A percentile compares a stretch with the other conserved stretches of the same genome.
Evolutionary conservation across 2,329 filamentous ascomycete genomes (phyloP).

Genomic region (Didymella arachidicola): DNA sequence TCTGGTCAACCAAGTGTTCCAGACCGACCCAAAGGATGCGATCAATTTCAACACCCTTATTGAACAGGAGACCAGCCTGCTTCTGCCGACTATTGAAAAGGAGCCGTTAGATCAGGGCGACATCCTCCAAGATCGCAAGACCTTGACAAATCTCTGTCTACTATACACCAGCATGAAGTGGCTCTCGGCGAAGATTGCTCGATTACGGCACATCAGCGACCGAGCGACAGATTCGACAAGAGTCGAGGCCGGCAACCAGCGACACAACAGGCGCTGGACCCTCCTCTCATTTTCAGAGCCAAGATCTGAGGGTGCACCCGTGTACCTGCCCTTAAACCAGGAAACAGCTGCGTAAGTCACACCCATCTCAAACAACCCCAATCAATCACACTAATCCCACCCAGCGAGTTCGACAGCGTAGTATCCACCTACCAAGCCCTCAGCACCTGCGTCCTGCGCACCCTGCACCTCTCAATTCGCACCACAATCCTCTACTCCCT

Average conservation of each 20-base stretch:
- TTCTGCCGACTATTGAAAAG: conserved; percentile 63
- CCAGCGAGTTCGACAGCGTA: conserved; percentile 83
- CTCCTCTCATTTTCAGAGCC: conserved; percentile 64
- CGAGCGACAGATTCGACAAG: conserved; percentile 72
- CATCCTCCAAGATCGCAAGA: conserved; percentile 88
- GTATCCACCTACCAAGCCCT: conserved; percentile 83
- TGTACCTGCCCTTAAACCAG: conserved; percentile 86
- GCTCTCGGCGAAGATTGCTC: conserved; percentile 83
- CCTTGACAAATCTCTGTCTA: conserved; percentile 82
- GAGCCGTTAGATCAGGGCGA: conserved; percentile 76
- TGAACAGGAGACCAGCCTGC: conserved; percentile 60
- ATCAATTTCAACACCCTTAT: conserved; percentile 30
- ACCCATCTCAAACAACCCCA: background rate
- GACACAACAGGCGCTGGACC: conserved; percentile 81
- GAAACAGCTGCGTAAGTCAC: conserved; percentile 77
- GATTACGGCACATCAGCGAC: conserved; percentile 81
- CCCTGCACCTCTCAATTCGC: conserved; percentile 86
- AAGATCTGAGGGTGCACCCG: conserved; percentile 67
- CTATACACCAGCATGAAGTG: conserved; percentile 98
- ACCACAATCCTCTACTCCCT: conserved; percentile 86
- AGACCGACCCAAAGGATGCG: conserved; percentile 32
- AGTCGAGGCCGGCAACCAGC: conserved; percentile 51
- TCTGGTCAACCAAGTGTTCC: conserved; percentile 51
- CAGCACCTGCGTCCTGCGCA: conserved; percentile 78
- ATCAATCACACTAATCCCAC: conserved; percentile 17